Evolutionary conservation across 129 eudicot species (phyloP).

Genomic region (Artemisia annua): DNA sequence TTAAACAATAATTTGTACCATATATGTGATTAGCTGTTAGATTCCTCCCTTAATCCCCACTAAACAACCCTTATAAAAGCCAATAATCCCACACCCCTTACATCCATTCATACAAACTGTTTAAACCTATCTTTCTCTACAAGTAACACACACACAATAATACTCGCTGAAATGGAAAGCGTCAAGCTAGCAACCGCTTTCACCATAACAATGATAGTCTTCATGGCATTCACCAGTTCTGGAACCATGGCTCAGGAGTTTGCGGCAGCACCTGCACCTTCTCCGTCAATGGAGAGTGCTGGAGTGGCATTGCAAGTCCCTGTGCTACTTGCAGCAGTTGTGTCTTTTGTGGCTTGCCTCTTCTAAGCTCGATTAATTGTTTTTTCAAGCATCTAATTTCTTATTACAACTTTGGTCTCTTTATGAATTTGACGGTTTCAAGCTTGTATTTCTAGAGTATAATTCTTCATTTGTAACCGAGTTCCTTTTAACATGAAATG

Average conservation of each 20-base stretch:
- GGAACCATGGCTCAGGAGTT: slow-evolving; percentile 38
- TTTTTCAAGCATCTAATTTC: neutral
- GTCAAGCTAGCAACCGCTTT: slow-evolving; percentile 36
- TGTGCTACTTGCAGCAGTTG: slow-evolving; percentile 28
- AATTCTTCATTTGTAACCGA: slow-evolving; percentile 3
- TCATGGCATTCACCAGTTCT: slow-evolving; percentile 23
- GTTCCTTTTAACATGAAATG: slow-evolving; percentile 2
- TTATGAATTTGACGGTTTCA: neutral
- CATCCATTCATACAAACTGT: slow-evolving; percentile 3
- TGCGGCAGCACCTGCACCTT: slow-evolving; percentile 45
- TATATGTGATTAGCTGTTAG: slow-evolving; percentile 31
- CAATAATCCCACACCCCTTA: neutral
- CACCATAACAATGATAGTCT: slow-evolving; percentile 25
- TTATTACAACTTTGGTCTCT: neutral
- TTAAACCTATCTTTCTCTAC: slow-evolving; percentile 3
- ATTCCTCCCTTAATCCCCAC: slow-evolving; percentile 29
- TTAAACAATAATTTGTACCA: slow-evolving; percentile 17
- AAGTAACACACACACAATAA: neutral
- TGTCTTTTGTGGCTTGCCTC: slow-evolving; percentile 39
- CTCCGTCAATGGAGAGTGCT: slow-evolving; percentile 49
- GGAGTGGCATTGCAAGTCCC: slow-evolving; percentile 37
- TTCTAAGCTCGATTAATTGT: slow-evolving; percentile 19
- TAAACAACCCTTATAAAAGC: slow-evolving; percentile 3
- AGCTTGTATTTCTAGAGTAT: slow-evolving; percentile 21
- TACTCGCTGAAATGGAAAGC: slow-evolving; percentile 30